Base-by-base conservation (phyloP, 2,329 filamentous ascomycete species). In the Colletotrichum orbiculare region DNA sequence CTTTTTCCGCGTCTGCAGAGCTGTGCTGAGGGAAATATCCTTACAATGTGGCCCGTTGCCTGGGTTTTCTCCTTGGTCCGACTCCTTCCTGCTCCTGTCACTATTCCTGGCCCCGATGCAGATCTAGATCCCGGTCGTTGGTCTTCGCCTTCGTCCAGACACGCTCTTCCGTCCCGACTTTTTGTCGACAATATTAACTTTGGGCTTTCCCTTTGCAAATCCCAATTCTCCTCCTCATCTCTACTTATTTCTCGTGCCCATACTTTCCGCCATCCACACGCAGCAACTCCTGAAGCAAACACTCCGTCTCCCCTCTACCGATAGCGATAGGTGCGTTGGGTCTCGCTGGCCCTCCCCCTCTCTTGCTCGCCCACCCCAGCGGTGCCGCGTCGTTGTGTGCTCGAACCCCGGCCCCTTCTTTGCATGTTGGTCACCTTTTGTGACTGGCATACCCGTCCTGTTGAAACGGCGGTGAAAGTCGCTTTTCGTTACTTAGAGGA, bases 391-490 rank as follows among this genome's bases (percentile, higher is more conserved):
- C 41, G 41, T 47, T 47, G 43, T 42, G 38, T 64, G 50, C 46
- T 50, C 41, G 57, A 61, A 61, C 58, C 62, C 62, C 55, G 53
- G 45, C 52, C 37, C 41, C 54, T 37, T 49, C 47, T 50, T 54
- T 65, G 62, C 62, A 56, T 11, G 52, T 65, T 61, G 57, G 46
- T 38, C 34, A 55, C 46, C 39, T 64, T 25, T 38, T 46, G 57
- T 33, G 50, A 64, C 50, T 55, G 53, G 35, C 35, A 45, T 61
- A 50, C 50, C 50, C n/a, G 35, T 7, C 43, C 25, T 41, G 38
- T 61, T 52, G 46, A 69, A 69, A 68, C 66, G 63, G 67, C 67
- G 67, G 67, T 69, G 67, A 69, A 69, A 60, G 63, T 38, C 47
- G 39, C 35, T 60, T 42, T 43, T 54, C 49, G 45, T 7, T 43